Evolutionary conservation across 1,284 basidiomycete genomes (phyloP).

Genomic region (Rugosomyces carneus): DNA sequence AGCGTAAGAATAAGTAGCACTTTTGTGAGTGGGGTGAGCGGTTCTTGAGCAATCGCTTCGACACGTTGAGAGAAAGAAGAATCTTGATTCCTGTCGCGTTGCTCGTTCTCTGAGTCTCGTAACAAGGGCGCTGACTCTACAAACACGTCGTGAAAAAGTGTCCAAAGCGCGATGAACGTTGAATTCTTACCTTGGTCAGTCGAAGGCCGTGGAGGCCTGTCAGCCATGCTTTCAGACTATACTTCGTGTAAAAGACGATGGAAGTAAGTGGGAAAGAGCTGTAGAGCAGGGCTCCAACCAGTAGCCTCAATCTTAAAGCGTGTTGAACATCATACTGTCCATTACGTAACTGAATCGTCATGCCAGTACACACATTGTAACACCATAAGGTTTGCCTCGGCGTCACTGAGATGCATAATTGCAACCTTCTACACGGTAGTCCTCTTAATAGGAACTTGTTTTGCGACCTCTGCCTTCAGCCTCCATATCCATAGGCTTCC

Average conservation of each 20-base stretch:
- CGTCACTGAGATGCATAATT: too few relatives aligned
- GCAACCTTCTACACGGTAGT: too few relatives aligned
- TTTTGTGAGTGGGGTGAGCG: constrained; percentile 81
- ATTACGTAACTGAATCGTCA: not conserved
- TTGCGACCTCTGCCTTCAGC: constrained; percentile 63
- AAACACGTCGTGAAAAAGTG: constrained; percentile 1
- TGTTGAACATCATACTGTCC: not conserved
- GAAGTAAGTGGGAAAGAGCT: not conserved
- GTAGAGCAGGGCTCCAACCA: not conserved
- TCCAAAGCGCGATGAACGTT: not conserved
- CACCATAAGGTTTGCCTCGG: too few relatives aligned
- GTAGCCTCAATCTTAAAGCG: not conserved
- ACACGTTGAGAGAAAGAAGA: constrained; percentile 44
- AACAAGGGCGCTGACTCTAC: constrained; percentile 55
- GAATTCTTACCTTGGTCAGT: constrained; percentile 36
- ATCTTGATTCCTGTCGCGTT: constrained; percentile 14
- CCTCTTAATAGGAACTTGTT: constrained; percentile 9
- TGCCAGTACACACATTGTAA: not conserved
- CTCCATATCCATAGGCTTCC: constrained; percentile 74
- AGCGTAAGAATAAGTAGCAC: constrained; percentile 73
- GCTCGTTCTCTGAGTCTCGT: constrained; percentile 32
- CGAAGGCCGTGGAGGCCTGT: constrained; percentile 23
- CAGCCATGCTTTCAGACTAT: constrained; percentile 12
- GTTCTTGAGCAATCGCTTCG: constrained; percentile 58
- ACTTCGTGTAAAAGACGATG: not conserved